A percentile compares a stretch with the other conserved stretches of the same genome.
phyloP scores from a whole-genome alignment of 371 early-diverging fungal species.

The Syncephalis plumigaleata region DNA sequence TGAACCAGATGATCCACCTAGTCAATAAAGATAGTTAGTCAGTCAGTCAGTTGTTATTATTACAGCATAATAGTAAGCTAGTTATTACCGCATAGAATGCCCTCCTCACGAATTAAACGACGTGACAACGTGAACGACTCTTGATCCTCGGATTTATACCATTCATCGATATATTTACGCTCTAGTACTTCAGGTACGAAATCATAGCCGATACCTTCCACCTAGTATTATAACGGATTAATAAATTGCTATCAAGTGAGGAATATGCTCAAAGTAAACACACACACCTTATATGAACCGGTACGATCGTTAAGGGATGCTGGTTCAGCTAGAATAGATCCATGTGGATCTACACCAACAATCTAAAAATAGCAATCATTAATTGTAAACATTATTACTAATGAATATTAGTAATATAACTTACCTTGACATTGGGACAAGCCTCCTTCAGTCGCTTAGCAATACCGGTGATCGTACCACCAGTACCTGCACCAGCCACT shows the following conservation, averaged over 20 bases:
- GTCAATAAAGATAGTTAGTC: no score
- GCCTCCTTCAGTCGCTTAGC: slow-evolving; percentile 86
- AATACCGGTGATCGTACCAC: slow-evolving; percentile 92
- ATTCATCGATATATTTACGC: slow-evolving; percentile 64
- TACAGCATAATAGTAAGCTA: no score
- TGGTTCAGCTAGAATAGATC: slow-evolving; percentile 85
- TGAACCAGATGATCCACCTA: slow-evolving; percentile 81
- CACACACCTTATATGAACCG: slow-evolving; percentile 22
- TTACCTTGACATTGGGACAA: slow-evolving; percentile 63
- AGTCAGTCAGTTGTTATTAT: no score
- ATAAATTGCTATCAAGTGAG: slow-evolving; percentile 12
- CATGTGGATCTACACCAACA: slow-evolving; percentile 88
- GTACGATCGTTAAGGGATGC: slow-evolving; percentile 48
- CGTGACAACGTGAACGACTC: slow-evolving; percentile 88
- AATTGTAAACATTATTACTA: background rate
- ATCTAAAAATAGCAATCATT: slow-evolving; percentile 20
- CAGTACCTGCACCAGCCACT: slow-evolving; percentile 92
- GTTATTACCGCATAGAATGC: slow-evolving; percentile 61
- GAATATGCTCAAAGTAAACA: background rate
- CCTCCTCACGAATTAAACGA: slow-evolving; percentile 90
- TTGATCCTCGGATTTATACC: slow-evolving; percentile 90
- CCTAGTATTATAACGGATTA: slow-evolving; percentile 32
- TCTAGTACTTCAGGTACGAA: slow-evolving; percentile 88
- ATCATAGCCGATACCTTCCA: slow-evolving; percentile 97
- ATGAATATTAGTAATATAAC: background rate